Evolutionary conservation across 495 filamentous ascomycete genomes (phyloP).

Genomic region (Tuber borchii): DNA sequence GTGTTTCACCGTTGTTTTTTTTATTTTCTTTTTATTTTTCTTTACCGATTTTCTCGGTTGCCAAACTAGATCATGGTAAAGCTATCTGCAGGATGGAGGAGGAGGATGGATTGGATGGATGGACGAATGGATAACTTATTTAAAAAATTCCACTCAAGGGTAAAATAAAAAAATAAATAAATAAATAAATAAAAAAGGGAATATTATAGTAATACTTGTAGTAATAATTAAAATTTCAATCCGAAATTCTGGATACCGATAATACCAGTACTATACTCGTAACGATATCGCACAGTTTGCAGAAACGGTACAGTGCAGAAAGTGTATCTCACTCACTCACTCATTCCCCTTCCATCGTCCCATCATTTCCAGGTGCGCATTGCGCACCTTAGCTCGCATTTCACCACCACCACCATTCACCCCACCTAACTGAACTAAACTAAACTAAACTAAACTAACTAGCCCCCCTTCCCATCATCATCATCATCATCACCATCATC

Average conservation of each 20-base stretch:
- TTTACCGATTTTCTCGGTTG: neutral
- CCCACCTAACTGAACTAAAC: no score
- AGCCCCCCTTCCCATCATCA: constrained; percentile 52
- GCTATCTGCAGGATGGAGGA: neutral
- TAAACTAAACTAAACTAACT: constrained; percentile 38
- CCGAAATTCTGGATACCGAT: neutral
- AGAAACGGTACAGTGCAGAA: constrained; percentile 59
- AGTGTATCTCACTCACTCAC: constrained; percentile 64
- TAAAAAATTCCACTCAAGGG: neutral
- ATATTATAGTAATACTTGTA: no score
- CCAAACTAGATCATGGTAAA: neutral
- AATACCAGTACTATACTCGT: neutral
- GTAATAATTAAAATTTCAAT: neutral
- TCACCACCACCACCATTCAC: constrained; percentile 49
- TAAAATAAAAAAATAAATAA: no score
- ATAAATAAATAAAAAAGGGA: neutral
- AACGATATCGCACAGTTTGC: neutral
- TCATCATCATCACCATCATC: constrained; percentile 58
- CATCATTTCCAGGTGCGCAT: constrained; percentile 56
- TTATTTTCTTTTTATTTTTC: neutral
- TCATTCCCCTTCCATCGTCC: constrained; percentile 53
- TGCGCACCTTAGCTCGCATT: constrained; percentile 63
- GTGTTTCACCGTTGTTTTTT: neutral
- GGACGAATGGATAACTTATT: neutral
- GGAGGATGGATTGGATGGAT: no score